Evolutionary conservation across 139 green algal species (phyloP).

Genomic region (Tetraselmis striata): DNA sequence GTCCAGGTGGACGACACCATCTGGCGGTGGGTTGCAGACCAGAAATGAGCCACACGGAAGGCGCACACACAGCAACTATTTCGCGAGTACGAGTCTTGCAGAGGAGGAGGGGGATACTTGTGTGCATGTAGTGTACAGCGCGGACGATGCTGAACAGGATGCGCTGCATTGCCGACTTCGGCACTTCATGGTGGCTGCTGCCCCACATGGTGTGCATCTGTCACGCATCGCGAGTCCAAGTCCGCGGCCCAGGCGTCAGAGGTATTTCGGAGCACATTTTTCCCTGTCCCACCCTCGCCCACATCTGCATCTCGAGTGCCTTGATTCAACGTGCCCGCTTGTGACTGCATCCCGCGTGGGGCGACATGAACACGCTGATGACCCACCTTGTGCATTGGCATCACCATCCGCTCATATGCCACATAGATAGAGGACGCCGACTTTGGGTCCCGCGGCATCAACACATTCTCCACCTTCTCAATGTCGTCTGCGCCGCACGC

Average conservation of each 20-base stretch:
- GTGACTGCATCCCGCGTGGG: too few relatives aligned
- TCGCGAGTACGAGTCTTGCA: too few relatives aligned
- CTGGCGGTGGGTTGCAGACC: neutral
- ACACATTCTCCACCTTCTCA: neutral
- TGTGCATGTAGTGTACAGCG: neutral
- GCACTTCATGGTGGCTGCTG: neutral
- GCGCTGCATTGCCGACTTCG: neutral
- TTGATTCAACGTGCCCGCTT: too few relatives aligned
- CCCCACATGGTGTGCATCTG: neutral
- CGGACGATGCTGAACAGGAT: neutral
- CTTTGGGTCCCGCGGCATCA: neutral
- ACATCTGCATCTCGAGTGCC: neutral
- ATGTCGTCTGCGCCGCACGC: neutral
- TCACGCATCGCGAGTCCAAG: neutral
- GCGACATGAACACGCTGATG: too few relatives aligned
- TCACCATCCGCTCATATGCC: neutral
- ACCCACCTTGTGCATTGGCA: neutral
- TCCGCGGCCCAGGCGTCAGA: neutral
- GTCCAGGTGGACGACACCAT: neutral
- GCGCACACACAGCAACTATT: too few relatives aligned
- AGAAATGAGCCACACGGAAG: neutral
- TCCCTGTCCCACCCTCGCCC: too few relatives aligned
- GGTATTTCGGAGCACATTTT: neutral
- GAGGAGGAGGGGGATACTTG: neutral
- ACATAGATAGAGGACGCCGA: neutral